A percentile compares a stretch with the other conserved stretches of the same genome.
Conservation (phyloP, 2,329 filamentous ascomycete genomes). For the Aspergillus sp. region DNA sequence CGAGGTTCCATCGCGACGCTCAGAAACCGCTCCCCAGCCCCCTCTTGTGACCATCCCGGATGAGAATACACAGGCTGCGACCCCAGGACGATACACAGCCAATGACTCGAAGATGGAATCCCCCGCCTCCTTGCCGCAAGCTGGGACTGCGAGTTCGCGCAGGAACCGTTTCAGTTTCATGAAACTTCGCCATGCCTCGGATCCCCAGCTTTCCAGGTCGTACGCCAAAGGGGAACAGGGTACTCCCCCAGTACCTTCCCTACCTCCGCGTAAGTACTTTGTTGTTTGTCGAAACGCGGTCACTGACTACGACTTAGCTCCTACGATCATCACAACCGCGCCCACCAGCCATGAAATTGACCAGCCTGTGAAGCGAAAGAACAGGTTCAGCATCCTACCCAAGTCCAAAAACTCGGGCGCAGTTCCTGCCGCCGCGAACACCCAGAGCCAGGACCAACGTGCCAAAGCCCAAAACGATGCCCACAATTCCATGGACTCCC, state of each 20-base stretch:
- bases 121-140: conserved; percentile 8
- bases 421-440: conserved; percentile 10
- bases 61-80: conserved; percentile 7
- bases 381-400: conserved; percentile 31
- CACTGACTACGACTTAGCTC: conserved; percentile 28
- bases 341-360: conserved; percentile 60
- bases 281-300: conserved; percentile 5
- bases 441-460: conserved; percentile 4
- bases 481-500: conserved; percentile 20
- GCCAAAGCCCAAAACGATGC: conserved; percentile 13
- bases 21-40: conserved; percentile 26
- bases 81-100: conserved; percentile 9
- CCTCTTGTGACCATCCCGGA: conserved; percentile 11
- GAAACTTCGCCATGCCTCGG: conserved; percentile 83
- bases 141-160: conserved; percentile 17
- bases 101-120: conserved; percentile 10
- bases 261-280: conserved; percentile 28
- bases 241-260: conserved; percentile 29
- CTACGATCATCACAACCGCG: conserved; percentile 43
- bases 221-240: conserved; percentile 56
- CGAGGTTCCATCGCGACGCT: conserved; percentile 21
- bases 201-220: conserved; percentile 73
- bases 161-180: conserved; percentile 56
- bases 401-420: conserved; percentile 26
- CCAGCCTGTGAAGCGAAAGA: conserved; percentile 31